A percentile compares a stretch with the other conserved stretches of the same genome.
These are phyloP conservation scores for Penicillium goetzii DNA, from an alignment of 495 filamentous ascomycete species.

Conservation along the genomic window DNA sequence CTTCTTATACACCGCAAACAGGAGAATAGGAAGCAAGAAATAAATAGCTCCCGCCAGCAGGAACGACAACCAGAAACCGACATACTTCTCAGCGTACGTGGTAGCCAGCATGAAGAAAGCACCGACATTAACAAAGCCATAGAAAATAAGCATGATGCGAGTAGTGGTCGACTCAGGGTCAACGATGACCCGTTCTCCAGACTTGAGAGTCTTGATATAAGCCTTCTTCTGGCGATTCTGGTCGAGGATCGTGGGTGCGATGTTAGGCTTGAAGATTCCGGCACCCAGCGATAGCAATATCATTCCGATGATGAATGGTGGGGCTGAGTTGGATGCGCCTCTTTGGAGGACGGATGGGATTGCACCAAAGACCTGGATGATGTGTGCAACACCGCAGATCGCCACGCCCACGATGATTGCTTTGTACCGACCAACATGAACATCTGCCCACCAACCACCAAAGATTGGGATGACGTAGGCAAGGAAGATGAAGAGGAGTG, in stretches of 20 bases:
- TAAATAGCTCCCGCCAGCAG: slow-evolving; percentile 52
- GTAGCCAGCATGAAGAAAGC: slow-evolving; percentile 44
- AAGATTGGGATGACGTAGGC: slow-evolving; percentile 62
- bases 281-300: slow-evolving; percentile 42
- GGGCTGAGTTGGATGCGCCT: slow-evolving; percentile 51
- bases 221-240: slow-evolving; percentile 36
- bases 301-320: slow-evolving; percentile 61
- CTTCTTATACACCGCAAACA: slow-evolving; percentile 52
- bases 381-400: slow-evolving; percentile 68
- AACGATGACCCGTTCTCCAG: slow-evolving; percentile 46
- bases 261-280: slow-evolving; percentile 47
- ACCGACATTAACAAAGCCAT: slow-evolving; percentile 44
- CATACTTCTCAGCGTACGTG: slow-evolving; percentile 45
- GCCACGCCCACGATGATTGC: slow-evolving; percentile 62
- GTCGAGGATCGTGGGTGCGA: slow-evolving; percentile 42
- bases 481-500: slow-evolving; percentile 63
- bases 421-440: slow-evolving; percentile 55
- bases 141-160: slow-evolving; percentile 44
- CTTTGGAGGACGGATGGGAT: slow-evolving; percentile 60
- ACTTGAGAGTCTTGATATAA: slow-evolving; percentile 39
- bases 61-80: slow-evolving; percentile 44
- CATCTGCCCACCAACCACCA: slow-evolving; percentile 63
- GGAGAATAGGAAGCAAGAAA: slow-evolving; percentile 54
- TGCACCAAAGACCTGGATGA: slow-evolving; percentile 65
- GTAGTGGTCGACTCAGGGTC: slow-evolving; percentile 40